Percentiles rank a stretch among this genome's conserved stretches.
These are phyloP conservation scores for Juglanconis oblonga DNA, from an alignment of 2,329 filamentous ascomycete genomes.

Conservation along the genomic window DNA sequence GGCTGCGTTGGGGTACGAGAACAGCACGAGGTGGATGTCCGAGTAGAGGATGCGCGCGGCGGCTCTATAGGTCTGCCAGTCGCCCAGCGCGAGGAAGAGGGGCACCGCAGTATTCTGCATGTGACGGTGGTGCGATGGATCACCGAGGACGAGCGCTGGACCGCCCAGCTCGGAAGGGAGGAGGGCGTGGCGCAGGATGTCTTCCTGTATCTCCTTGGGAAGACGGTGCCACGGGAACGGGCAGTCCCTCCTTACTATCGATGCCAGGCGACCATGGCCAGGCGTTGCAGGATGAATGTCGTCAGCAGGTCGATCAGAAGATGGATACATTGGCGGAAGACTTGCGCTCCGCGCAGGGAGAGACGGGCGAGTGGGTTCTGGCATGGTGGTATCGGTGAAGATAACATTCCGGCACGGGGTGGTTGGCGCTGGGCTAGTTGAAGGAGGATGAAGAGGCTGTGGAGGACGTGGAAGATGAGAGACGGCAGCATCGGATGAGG, in stretches of 20 bases:
- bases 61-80: constrained; percentile 1
- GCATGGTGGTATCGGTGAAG: neutral
- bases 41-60: constrained; percentile 8
- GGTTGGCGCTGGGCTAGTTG: neutral
- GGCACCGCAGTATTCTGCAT: constrained; percentile 1
- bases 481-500: neutral
- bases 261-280: no score
- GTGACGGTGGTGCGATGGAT: neutral
- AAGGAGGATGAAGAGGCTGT: neutral
- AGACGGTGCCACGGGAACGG: constrained; percentile 1
- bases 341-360: neutral
- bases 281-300: neutral
- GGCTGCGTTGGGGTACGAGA: neutral
- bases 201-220: neutral
- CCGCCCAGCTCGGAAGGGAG: neutral
- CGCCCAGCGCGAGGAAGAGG: constrained; percentile 6
- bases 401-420: no score
- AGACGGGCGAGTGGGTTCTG: neutral
- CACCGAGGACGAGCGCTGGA: neutral
- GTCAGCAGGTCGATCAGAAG: neutral
- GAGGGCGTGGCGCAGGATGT: constrained; percentile 1
- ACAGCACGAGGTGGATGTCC: neutral
- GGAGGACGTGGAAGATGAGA: neutral
- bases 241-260: neutral
- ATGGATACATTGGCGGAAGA: neutral